Base-by-base conservation (phyloP, 2,329 filamentous ascomycete species). In the Hirsutella minnesotensis region DNA sequence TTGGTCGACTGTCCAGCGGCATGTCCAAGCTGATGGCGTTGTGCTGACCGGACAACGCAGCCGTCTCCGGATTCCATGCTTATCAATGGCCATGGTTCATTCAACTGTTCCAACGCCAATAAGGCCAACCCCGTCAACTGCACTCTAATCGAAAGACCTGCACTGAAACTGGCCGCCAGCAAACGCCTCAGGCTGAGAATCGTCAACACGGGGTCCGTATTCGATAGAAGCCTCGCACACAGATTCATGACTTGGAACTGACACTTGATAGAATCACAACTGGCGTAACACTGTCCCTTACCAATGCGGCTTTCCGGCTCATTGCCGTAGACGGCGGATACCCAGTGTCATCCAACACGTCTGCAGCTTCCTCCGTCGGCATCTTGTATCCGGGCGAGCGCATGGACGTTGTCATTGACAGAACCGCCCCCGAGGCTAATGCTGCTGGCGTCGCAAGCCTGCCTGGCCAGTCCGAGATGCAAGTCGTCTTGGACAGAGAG, bases 1-100 rank as follows among this genome's bases (percentile, higher is more conserved):
- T 35, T 5, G 9, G 33, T 9, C 9, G n/a, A 18, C 16, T 35
- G 15, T 18, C 12, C 24, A 7, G 7, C 24, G 9, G 4, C 7
- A 16, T 5, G 33, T 16, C 13, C 33, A 18, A 2, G 15, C n/a
- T 18, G 33, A 16, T 3, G 5, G 9, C 5, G 3, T 35, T 9
- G 15, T 18, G 15, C 33, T 35, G 18, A 35, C 33, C 7, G 9
- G 4, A 19, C 33, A 9, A 9, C 16, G 7, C 16, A 35, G 33
- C 65, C 64, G 1, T 56, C 64, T 0, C 53, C 63, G 1, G 64
- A 67, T 43, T 66, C 65, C 41, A 47, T 66, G 41, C 50, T 68
- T 5, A 46, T 67, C 12, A 68, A 67, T 44, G 64, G 64, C 16
- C 58, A 24, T 34, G 49, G 49, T 4, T 38, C 38, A n/a, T 46